These are phyloP conservation scores for Echeveria elegans DNA, from an alignment of 164 flowering plant species.

Conservation along the genomic window DNA sequence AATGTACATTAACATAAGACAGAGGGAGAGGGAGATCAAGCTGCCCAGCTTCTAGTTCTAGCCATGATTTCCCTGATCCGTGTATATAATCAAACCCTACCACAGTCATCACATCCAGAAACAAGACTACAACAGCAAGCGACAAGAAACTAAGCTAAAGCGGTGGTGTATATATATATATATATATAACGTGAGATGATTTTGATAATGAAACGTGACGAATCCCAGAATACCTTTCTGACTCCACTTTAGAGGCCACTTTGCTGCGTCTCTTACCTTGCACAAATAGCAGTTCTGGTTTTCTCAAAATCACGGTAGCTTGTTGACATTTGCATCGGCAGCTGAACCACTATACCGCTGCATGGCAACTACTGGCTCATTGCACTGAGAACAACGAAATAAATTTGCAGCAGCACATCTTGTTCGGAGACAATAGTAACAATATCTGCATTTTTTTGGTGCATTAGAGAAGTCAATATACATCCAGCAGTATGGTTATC, in stretches of 20 bases:
- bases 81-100: too few relatives aligned
- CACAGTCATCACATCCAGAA: too few relatives aligned
- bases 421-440: constrained; percentile 91
- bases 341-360: constrained; percentile 46
- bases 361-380: constrained; percentile 78
- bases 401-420: constrained; percentile 63
- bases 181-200: background rate
- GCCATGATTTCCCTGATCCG: too few relatives aligned
- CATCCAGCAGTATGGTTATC: background rate
- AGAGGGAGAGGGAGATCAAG: too few relatives aligned
- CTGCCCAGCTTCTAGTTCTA: too few relatives aligned
- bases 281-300: background rate
- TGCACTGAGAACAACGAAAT: constrained; percentile 73
- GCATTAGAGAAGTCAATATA: background rate
- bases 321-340: background rate
- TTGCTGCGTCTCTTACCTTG: background rate
- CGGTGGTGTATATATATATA: too few relatives aligned
- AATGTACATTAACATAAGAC: too few relatives aligned
- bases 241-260: background rate
- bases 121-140: too few relatives aligned
- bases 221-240: background rate
- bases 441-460: constrained; percentile 34
- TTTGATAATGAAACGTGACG: background rate
- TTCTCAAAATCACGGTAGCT: background rate
- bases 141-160: too few relatives aligned